These are phyloP conservation scores for Penicillium thymicola DNA, from an alignment of 2,329 filamentous ascomycete genomes.

Conservation along the genomic window DNA sequence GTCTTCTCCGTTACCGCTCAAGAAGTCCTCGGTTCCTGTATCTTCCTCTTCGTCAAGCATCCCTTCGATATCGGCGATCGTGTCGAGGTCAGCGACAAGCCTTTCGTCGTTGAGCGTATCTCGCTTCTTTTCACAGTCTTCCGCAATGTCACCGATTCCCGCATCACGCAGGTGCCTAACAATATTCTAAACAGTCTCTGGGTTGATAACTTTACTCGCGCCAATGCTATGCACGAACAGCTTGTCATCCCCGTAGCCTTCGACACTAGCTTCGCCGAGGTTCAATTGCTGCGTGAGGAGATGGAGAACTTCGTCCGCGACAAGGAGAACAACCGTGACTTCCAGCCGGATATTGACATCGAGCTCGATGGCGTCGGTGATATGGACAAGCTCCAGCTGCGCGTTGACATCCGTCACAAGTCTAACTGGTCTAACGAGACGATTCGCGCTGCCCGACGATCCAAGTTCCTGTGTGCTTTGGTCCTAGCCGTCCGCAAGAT, in stretches of 20 bases:
- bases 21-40: slow-evolving; percentile 96
- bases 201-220: slow-evolving; percentile 91
- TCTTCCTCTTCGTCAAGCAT: slow-evolving; percentile 98
- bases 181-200: slow-evolving; percentile 88
- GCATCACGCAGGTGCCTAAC: slow-evolving; percentile 80
- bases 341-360: slow-evolving; percentile 77
- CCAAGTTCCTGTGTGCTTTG: slow-evolving; percentile 95
- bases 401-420: slow-evolving; percentile 85
- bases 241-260: slow-evolving; percentile 78
- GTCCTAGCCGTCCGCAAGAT: slow-evolving; percentile 80
- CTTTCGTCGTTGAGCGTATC: slow-evolving; percentile 86
- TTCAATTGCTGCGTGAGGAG: slow-evolving; percentile 78
- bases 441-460: slow-evolving; percentile 74
- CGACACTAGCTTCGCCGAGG: slow-evolving; percentile 83
- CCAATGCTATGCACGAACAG: slow-evolving; percentile 85
- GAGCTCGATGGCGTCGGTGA: slow-evolving; percentile 75
- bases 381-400: slow-evolving; percentile 82
- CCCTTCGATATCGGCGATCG: slow-evolving; percentile 95
- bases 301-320: slow-evolving; percentile 80
- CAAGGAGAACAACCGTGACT: slow-evolving; percentile 85
- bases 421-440: slow-evolving; percentile 87
- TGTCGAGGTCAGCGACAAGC: slow-evolving; percentile 69
- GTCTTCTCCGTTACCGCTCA: slow-evolving; percentile 89
- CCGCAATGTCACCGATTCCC: slow-evolving; percentile 75
- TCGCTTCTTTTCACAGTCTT: slow-evolving; percentile 92